Base-by-base conservation (phyloP, 257 asterid genomes). In the Verbena officinalis region DNA sequence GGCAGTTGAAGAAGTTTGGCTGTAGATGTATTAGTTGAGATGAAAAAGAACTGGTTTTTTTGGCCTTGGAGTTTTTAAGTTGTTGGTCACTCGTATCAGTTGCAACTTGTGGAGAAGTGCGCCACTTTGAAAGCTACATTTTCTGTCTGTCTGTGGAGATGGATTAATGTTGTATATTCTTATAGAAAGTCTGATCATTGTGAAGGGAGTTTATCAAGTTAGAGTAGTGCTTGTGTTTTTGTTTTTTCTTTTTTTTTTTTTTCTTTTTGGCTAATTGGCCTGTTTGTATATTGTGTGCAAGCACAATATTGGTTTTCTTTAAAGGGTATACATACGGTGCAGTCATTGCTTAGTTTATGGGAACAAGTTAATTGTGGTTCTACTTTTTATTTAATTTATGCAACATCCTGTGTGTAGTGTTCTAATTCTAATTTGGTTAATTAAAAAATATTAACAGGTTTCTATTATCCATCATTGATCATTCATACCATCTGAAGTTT, bases 251-350 rank as follows among this genome's bases (percentile, higher is more conserved):
- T n/a, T 9, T 43, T 3, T 15, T 57, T 49, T 0, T 38, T 54
- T 31, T 9, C 24, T 50, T 67, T 23, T n/a, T 11, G 77, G 74
- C 68, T 71, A 46, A 55, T 76, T 75, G 57, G 74, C 68, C 46
- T 50, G 38, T 45, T 55, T 75, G 79, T 64, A 77, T 56, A 77
- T 64, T 67, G 84, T 81, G 80, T 66, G 73, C 44, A 65, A 66
- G 66, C 76, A 80, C 79, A 78, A 40, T 54, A 73, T 48, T 74
- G 77, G 76, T 78, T 67, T 66, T 77, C 76, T 55, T 71, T 24
- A 52, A 65, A 62, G 75, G 56, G 55, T 27, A 27, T 27, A n/a
- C 58, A 72, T 68, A 53, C 45, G 34, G 64, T 68, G 81, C 52
- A 75, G 74, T 36, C 72, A 59, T 67, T 80, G 64, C 67, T 80